Percentiles rank a stretch among this genome's conserved stretches.
phyloP scores from a whole-genome alignment of 1,284 basidiomycete species.

The Exsudoporus floridanus region DNA sequence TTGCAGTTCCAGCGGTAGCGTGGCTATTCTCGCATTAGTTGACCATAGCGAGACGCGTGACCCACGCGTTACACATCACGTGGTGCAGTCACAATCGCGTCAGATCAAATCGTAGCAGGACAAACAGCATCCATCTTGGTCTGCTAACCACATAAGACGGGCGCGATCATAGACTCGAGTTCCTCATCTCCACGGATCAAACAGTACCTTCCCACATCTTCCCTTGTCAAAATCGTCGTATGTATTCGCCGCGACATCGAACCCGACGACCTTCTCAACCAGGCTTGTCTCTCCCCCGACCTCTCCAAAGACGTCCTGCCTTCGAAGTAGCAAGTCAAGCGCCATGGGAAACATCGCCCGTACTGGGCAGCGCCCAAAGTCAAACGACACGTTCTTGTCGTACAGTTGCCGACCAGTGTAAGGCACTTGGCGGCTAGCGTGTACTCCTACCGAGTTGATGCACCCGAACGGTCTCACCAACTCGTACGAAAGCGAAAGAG shows the following conservation, averaged over 20 bases:
- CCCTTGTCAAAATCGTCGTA: constrained; percentile 71
- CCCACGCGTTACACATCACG: constrained; percentile 21
- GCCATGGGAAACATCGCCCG: constrained; percentile 76
- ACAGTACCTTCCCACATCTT: constrained; percentile 69
- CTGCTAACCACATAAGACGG: background rate
- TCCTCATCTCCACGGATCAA: constrained; percentile 56
- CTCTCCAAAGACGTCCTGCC: constrained; percentile 67
- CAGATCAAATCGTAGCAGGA: no score
- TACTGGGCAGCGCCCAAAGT: constrained; percentile 87
- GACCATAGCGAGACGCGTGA: constrained; percentile 15
- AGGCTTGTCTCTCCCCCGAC: constrained; percentile 59
- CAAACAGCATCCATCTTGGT: no score
- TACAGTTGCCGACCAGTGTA: constrained; percentile 69
- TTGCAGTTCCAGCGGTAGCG: background rate
- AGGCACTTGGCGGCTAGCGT: constrained; percentile 54
- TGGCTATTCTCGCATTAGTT: background rate
- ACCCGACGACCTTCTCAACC: constrained; percentile 60
- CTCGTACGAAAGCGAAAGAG: constrained; percentile 71
- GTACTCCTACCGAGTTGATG: constrained; percentile 78
- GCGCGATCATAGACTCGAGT: background rate
- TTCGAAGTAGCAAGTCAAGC: constrained; percentile 65
- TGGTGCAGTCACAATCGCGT: constrained; percentile 18
- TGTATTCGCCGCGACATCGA: constrained; percentile 53
- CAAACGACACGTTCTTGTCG: constrained; percentile 78
- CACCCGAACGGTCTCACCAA: constrained; percentile 81